Conservation (phyloP, 2,329 filamentous ascomycete genomes). For the Trichoderma atroviride region DNA sequence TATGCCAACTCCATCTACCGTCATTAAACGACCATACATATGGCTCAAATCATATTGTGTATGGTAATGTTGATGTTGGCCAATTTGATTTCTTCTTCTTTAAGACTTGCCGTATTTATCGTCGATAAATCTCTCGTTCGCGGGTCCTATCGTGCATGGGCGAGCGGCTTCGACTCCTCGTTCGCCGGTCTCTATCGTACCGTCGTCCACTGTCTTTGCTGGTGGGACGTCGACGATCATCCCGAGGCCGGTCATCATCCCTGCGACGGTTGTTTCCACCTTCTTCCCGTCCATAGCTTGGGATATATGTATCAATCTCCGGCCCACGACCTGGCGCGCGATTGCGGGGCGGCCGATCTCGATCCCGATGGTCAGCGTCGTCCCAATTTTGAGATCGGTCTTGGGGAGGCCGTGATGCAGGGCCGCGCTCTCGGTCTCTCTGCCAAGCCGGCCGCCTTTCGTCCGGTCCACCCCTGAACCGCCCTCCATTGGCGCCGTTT, state of each 20-base stretch:
- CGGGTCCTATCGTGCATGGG: conserved; percentile 44
- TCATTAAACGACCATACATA: not conserved
- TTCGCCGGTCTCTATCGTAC: conserved; percentile 47
- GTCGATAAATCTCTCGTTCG: conserved; percentile 51
- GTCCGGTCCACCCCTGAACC: conserved; percentile 48
- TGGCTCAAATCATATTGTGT: not conserved
- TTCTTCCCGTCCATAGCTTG: conserved; percentile 47
- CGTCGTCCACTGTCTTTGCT: conserved; percentile 42
- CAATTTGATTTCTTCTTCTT: not conserved
- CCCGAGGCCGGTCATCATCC: conserved; percentile 39
- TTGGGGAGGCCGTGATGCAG: conserved; percentile 54
- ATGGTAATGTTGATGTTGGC: not conserved
- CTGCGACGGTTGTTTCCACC: conserved; percentile 36
- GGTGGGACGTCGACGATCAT: conserved; percentile 38
- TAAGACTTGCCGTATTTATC: not conserved
- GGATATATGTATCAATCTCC: conserved; percentile 56
- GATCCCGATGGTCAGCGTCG: conserved; percentile 47
- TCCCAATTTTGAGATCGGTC: conserved; percentile 38
- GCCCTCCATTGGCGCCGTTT: conserved; percentile 52
- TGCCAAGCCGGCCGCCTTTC: conserved; percentile 59
- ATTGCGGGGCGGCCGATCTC: conserved; percentile 43
- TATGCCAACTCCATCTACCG: not conserved
- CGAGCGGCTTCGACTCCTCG: conserved; percentile 46
- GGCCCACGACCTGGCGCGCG: conserved; percentile 37
- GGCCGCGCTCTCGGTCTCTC: conserved; percentile 55